Percentiles rank a stretch among this genome's conserved stretches.
These are phyloP conservation scores for Taiwanofungus camphoratus DNA, from an alignment of 1,284 basidiomycete genomes.

Conservation along the genomic window DNA sequence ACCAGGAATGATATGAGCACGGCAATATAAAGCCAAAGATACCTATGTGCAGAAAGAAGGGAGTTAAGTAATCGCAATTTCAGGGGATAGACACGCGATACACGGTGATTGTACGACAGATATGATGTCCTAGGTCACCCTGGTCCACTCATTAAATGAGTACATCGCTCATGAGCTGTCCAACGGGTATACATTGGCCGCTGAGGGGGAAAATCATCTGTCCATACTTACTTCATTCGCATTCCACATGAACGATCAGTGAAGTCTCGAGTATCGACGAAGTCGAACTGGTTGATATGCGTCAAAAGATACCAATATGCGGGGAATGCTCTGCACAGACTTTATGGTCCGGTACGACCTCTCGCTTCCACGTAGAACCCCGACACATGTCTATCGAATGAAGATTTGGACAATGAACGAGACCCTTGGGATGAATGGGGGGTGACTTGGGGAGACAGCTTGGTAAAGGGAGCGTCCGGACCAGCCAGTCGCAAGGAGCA, in stretches of 20 bases:
- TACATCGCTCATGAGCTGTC: too few species aligned
- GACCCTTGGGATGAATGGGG: conserved; percentile 23
- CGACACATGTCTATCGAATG: conserved; percentile 53
- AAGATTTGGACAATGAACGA: conserved; percentile 22
- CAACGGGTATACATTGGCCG: too few species aligned
- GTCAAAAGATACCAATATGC: background rate
- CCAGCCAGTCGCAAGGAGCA: conserved; percentile 63
- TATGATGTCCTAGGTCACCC: too few species aligned
- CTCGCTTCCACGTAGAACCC: conserved; percentile 90
- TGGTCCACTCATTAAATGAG: too few species aligned
- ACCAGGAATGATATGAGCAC: conserved; percentile 94
- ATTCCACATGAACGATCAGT: conserved; percentile 82
- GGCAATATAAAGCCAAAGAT: conserved; percentile 86
- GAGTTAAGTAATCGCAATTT: background rate
- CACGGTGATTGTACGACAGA: too few species aligned
- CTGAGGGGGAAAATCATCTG: too few species aligned
- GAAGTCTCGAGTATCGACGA: conserved; percentile 91
- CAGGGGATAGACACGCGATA: too few species aligned
- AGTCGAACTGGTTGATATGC: conserved; percentile 74
- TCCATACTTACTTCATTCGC: conserved; percentile 68
- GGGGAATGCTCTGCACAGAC: conserved; percentile 33
- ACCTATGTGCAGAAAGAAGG: conserved; percentile 42
- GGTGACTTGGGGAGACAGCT: conserved; percentile 27
- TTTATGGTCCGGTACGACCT: conserved; percentile 97
- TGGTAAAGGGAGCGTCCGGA: conserved; percentile 34